These are phyloP conservation scores for Uncinocarpus reesii DNA, from an alignment of 2,329 filamentous ascomycete genomes.

Conservation along the genomic window DNA sequence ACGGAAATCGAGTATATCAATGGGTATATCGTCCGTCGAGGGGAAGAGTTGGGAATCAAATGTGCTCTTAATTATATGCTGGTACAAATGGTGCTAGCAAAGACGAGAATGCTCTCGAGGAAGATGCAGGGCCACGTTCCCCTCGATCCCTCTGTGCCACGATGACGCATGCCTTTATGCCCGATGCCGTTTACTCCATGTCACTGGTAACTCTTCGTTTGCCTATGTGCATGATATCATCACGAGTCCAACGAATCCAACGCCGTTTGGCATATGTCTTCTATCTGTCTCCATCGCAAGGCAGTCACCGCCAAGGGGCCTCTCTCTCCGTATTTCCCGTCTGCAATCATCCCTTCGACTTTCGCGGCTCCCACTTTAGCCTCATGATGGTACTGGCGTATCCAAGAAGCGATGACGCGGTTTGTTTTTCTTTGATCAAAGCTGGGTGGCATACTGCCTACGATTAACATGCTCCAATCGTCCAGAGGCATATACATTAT, in stretches of 20 bases:
- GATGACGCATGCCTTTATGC: background rate
- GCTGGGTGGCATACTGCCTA: constrained; percentile 27
- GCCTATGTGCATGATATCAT: background rate
- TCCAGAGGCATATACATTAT: constrained; percentile 32
- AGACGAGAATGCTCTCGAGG: constrained; percentile 40
- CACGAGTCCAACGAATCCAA: constrained; percentile 11
- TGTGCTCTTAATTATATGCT: constrained; percentile 64
- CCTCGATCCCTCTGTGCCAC: constrained; percentile 17
- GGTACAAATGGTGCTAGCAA: constrained; percentile 62
- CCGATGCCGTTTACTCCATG: background rate
- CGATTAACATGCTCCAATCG: constrained; percentile 33
- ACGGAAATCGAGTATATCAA: constrained; percentile 81
- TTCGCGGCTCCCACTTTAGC: constrained; percentile 23
- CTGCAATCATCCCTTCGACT: background rate
- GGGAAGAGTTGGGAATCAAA: constrained; percentile 60
- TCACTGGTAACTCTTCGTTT: background rate
- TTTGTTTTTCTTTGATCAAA: constrained; percentile 26
- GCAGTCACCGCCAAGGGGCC: constrained; percentile 24
- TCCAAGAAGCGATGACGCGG: constrained; percentile 29
- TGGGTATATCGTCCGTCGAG: constrained; percentile 71
- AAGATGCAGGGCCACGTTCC: constrained; percentile 27
- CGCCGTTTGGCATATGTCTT: constrained; percentile 25
- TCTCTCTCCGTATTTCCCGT: constrained; percentile 13
- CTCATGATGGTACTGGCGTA: constrained; percentile 29
- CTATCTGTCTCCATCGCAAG: constrained; percentile 34